Evolutionary conservation across 352 stramenopile species (phyloP).

Genomic region (Elongisporangium anandrum): DNA sequence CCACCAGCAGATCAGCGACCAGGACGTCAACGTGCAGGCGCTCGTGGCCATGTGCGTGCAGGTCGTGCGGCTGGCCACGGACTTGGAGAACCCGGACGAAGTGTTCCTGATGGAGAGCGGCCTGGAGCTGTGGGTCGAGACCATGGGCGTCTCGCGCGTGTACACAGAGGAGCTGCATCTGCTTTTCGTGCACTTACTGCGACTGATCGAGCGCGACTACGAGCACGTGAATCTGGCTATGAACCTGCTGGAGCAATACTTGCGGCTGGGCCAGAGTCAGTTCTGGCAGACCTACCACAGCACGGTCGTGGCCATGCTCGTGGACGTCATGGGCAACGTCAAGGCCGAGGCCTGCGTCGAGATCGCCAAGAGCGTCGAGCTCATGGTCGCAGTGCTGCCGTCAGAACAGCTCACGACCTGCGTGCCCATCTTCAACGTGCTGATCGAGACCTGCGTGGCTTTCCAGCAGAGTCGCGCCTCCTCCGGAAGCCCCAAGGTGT

Average conservation of each 20-base stretch:
- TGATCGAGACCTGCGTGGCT: conserved; percentile 40
- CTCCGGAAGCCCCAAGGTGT: not conserved
- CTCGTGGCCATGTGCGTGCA: conserved; percentile 69
- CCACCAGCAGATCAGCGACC: conserved; percentile 10
- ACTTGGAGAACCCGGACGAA: conserved; percentile 75
- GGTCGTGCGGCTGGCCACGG: conserved; percentile 64
- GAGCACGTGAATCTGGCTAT: conserved; percentile 69
- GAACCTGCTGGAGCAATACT: conserved; percentile 56
- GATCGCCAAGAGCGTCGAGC: conserved; percentile 41
- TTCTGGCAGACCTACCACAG: conserved; percentile 74
- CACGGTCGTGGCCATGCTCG: conserved; percentile 33
- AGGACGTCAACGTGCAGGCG: conserved; percentile 22
- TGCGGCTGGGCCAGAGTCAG: conserved; percentile 36
- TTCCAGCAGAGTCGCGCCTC: conserved; percentile 34
- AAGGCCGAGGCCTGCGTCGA: conserved; percentile 66
- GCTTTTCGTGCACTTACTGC: conserved; percentile 60
- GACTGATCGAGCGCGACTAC: conserved; percentile 71
- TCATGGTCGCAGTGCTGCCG: conserved; percentile 28
- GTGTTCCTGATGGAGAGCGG: conserved; percentile 86
- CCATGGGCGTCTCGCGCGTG: conserved; percentile 32
- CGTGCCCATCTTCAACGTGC: conserved; percentile 26
- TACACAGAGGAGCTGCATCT: conserved; percentile 70
- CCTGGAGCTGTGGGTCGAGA: conserved; percentile 65
- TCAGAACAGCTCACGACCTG: conserved; percentile 31
- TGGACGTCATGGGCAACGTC: conserved; percentile 53